phyloP scores from a whole-genome alignment of 306 rosid species.

The Casuarina glauca region DNA sequence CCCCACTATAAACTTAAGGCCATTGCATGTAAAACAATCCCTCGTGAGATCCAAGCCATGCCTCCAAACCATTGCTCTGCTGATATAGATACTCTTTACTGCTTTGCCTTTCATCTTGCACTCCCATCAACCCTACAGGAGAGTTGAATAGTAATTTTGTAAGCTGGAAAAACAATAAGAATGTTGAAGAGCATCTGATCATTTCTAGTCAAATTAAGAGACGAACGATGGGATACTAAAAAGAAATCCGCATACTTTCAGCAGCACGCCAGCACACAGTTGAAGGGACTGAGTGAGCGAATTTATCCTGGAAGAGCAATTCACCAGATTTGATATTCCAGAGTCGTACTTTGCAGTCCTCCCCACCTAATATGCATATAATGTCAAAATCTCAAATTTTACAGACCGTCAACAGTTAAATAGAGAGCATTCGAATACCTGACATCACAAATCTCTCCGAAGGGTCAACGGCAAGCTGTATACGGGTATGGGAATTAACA shows the following conservation, averaged over 20 bases:
- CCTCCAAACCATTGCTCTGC: slow-evolving; percentile 39
- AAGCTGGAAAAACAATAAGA: slow-evolving; percentile 21
- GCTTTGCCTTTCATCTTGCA: slow-evolving; percentile 22
- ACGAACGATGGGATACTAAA: slow-evolving; percentile 18
- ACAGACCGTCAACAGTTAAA: slow-evolving; percentile 10
- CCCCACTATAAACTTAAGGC: slow-evolving; percentile 11
- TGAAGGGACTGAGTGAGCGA: slow-evolving; percentile 55
- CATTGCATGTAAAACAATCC: slow-evolving; percentile 72
- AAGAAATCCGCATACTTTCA: slow-evolving; percentile 25
- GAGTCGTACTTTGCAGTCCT: slow-evolving; percentile 72
- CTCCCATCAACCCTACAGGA: slow-evolving; percentile 32
- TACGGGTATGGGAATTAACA: slow-evolving; percentile 72
- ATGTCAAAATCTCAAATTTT: slow-evolving; percentile 9
- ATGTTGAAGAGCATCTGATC: not conserved
- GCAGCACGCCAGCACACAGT: slow-evolving; percentile 62
- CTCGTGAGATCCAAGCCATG: slow-evolving; percentile 84
- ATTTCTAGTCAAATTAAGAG: not conserved
- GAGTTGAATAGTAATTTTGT: slow-evolving; percentile 17
- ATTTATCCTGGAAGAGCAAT: slow-evolving; percentile 82
- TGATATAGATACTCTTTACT: slow-evolving; percentile 9
- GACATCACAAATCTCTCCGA: slow-evolving; percentile 73
- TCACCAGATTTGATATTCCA: slow-evolving; percentile 92
- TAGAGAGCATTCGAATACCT: slow-evolving; percentile 43
- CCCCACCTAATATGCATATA: slow-evolving; percentile 66
- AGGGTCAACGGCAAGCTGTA: slow-evolving; percentile 83